Evolutionary conservation across 2,329 filamentous ascomycete genomes (phyloP).

Genomic region (Neospermospora avenae): DNA sequence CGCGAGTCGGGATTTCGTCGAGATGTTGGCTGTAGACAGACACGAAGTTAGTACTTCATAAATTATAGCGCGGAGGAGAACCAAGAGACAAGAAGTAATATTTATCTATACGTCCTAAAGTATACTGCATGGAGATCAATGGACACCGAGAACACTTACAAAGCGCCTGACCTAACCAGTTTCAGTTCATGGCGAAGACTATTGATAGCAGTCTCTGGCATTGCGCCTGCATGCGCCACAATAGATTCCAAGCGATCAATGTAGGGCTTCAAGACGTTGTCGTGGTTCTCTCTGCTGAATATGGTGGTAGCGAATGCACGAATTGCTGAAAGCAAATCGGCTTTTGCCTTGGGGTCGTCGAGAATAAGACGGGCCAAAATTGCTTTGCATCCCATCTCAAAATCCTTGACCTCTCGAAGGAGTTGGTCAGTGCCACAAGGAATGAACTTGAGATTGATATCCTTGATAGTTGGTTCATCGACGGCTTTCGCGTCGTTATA

Average conservation of each 20-base stretch:
- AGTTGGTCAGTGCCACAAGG: conserved; percentile 5
- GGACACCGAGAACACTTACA: background rate
- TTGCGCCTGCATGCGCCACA: background rate
- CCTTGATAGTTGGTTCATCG: background rate
- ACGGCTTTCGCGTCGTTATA: conserved; percentile 8
- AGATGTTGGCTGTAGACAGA: background rate
- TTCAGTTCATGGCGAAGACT: background rate
- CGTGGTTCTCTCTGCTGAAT: background rate
- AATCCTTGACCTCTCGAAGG: background rate
- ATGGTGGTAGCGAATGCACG: background rate
- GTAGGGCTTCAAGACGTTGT: background rate
- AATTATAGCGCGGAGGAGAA: too few species aligned
- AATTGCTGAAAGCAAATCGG: background rate
- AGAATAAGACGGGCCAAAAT: conserved; percentile 6
- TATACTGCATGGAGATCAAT: background rate
- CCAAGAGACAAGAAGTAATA: too few species aligned
- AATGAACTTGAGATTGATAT: conserved; percentile 7
- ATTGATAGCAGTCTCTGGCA: background rate
- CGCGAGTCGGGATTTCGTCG: too few species aligned
- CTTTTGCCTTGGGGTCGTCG: background rate
- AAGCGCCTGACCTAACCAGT: background rate
- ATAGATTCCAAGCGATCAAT: background rate
- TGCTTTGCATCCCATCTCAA: background rate
- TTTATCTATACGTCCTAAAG: too few species aligned
- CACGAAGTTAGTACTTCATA: background rate